A percentile compares a stretch with the other conserved stretches of the same genome.
Evolutionary conservation across 2,329 filamentous ascomycete genomes (phyloP).

Genomic region (Colletotrichum kahawae): DNA sequence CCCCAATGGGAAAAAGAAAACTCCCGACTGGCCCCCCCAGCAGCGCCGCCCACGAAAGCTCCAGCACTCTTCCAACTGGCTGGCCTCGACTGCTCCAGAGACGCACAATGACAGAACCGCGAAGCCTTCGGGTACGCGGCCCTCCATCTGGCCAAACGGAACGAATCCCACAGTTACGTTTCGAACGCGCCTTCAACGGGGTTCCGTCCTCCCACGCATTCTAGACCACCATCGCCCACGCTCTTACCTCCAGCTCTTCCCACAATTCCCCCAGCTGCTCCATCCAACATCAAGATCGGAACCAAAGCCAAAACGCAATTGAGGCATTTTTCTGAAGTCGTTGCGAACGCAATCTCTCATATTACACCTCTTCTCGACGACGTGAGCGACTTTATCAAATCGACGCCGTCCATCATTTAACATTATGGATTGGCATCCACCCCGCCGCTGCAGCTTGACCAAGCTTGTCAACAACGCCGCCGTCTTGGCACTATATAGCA

Average conservation of each 20-base stretch:
- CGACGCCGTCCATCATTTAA: constrained; percentile 9
- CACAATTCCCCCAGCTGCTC: not conserved
- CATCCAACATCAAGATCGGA: not conserved
- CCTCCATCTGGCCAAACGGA: not conserved
- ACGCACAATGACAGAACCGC: not conserved
- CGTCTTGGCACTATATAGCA: constrained; percentile 8
- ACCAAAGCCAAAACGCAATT: not conserved
- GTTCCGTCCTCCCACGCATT: not conserved
- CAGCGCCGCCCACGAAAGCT: not conserved
- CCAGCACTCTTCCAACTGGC: not conserved
- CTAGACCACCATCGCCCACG: constrained; percentile 7
- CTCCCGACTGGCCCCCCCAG: not conserved
- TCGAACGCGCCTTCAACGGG: not conserved
- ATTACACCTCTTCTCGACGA: not conserved
- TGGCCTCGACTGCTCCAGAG: not conserved
- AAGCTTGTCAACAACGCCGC: not conserved
- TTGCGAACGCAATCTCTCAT: not conserved
- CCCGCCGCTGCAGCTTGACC: not conserved
- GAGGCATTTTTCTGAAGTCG: not conserved
- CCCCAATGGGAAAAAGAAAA: not conserved
- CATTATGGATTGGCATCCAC: constrained; percentile 11
- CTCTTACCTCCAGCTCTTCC: not conserved
- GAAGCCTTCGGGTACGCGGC: not conserved
- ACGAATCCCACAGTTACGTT: not conserved
- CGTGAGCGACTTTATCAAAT: not conserved